Conservation (phyloP, 176 grass and related monocot genomes). For the Thinopyrum elongatum region DNA sequence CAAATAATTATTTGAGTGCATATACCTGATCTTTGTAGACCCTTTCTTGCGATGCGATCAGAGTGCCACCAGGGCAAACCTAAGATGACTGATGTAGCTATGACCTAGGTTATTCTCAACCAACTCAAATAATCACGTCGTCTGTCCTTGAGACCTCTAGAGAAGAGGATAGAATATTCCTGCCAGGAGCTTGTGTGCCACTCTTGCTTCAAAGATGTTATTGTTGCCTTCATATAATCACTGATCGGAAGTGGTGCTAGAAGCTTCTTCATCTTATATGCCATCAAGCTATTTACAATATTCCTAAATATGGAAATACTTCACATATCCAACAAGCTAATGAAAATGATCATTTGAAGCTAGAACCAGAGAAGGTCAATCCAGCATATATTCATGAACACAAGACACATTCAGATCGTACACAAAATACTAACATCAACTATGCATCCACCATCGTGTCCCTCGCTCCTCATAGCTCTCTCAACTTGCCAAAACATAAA, state of each 20-base stretch:
- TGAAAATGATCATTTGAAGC: too few relatives aligned
- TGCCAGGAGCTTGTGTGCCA: conserved; percentile 83
- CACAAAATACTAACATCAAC: too few relatives aligned
- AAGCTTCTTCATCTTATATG: conserved; percentile 64
- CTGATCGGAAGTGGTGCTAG: conserved; percentile 51
- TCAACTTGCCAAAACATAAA: too few relatives aligned
- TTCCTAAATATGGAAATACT: too few relatives aligned
- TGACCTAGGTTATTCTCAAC: conserved; percentile 96
- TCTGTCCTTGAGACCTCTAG: conserved; percentile 87
- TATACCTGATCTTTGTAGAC: conserved; percentile 80
- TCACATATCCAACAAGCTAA: too few relatives aligned
- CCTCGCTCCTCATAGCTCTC: too few relatives aligned
- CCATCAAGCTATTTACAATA: not conserved
- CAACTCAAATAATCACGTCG: conserved; percentile 91
- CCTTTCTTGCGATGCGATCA: conserved; percentile 43
- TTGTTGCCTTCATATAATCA: conserved; percentile 58
- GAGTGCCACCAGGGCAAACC: conserved; percentile 94
- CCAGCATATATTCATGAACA: too few relatives aligned
- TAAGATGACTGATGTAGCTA: conserved; percentile 82
- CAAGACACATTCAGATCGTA: too few relatives aligned
- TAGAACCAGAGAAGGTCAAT: too few relatives aligned
- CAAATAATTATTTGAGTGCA: not conserved
- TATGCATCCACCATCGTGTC: too few relatives aligned
- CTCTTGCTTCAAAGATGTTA: conserved; percentile 60
- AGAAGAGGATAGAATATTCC: conserved; percentile 84